A percentile compares a stretch with the other conserved stretches of the same genome.
Conservation (phyloP, 768 basidiomycete genomes). For the Mycena filopes region DNA sequence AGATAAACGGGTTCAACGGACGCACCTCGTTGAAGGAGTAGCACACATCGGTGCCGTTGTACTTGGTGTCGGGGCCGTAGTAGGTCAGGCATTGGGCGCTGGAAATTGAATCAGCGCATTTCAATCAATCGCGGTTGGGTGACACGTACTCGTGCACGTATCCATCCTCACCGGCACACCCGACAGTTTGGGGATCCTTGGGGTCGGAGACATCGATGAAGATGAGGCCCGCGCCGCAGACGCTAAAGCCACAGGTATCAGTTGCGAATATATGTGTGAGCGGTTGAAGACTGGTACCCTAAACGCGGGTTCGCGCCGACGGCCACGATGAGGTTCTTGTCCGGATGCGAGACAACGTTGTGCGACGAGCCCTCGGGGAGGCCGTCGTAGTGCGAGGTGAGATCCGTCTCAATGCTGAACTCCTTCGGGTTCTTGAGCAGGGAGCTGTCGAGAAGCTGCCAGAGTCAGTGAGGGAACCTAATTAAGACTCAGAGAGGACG, state of each 20-base stretch:
- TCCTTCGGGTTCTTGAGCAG: conserved; percentile 34
- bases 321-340: conserved; percentile 38
- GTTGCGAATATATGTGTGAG: neutral
- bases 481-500: neutral
- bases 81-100: conserved; percentile 44
- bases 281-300: neutral
- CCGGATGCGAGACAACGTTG: conserved; percentile 41
- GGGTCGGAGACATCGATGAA: conserved; percentile 44
- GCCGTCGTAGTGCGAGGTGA: conserved; percentile 34
- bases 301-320: conserved; percentile 41
- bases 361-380: conserved; percentile 43
- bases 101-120: neutral
- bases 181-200: conserved; percentile 37
- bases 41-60: conserved; percentile 42
- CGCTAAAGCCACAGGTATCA: conserved; percentile 2
- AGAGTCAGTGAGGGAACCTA: neutral
- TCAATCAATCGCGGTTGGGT: too few relatives aligned
- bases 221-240: conserved; percentile 40
- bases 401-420: conserved; percentile 36
- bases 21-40: conserved; percentile 40
- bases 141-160: conserved; percentile 42
- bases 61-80: conserved; percentile 40
- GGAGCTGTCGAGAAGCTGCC: conserved; percentile 31
- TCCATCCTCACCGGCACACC: conserved; percentile 41
- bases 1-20: too few relatives aligned